Percentiles rank a stretch among this genome's conserved stretches.
Conservation (phyloP, 805 yeast genomes). For the Cyberlindnera meyerae region DNA sequence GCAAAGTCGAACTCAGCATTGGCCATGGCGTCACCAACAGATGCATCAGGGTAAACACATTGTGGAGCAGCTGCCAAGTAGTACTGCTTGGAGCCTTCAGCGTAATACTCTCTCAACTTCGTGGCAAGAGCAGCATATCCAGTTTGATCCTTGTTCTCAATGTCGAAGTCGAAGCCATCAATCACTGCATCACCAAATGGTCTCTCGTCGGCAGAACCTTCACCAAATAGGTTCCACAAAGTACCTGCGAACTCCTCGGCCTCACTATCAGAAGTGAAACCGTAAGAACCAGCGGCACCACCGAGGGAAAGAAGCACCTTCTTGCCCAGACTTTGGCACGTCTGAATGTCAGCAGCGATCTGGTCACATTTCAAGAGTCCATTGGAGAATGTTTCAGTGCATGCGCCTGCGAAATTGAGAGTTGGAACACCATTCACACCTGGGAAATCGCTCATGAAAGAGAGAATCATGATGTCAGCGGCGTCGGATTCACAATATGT, state of each 20-base stretch:
- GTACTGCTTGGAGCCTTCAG: constrained; percentile 51
- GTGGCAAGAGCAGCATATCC: constrained; percentile 68
- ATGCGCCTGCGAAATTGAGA: constrained; percentile 55
- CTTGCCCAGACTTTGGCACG: constrained; percentile 80
- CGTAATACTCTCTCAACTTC: constrained; percentile 47
- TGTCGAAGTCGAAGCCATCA: constrained; percentile 93
- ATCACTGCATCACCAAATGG: constrained; percentile 68
- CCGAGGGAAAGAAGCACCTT: constrained; percentile 70
- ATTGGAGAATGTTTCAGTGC: constrained; percentile 34
- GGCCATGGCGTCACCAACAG: constrained; percentile 52
- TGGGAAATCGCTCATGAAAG: constrained; percentile 60
- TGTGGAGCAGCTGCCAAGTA: constrained; percentile 90
- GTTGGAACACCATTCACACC: constrained; percentile 26
- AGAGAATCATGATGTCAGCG: constrained; percentile 66
- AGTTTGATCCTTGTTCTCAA: constrained; percentile 56
- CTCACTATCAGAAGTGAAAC: constrained; percentile 77
- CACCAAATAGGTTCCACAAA: constrained; percentile 60
- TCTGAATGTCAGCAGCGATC: constrained; percentile 66
- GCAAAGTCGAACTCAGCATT: constrained; percentile 70
- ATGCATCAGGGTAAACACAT: constrained; percentile 81
- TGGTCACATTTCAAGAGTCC: constrained; percentile 42
- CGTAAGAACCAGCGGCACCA: constrained; percentile 79
- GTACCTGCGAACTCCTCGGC: constrained; percentile 59
- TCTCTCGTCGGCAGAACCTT: constrained; percentile 51
- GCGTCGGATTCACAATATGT: constrained; percentile 63